Percentiles rank a stretch among this genome's conserved stretches.
Conservation (phyloP, 306 rosid genomes). For the Erythrophleum fordii region DNA sequence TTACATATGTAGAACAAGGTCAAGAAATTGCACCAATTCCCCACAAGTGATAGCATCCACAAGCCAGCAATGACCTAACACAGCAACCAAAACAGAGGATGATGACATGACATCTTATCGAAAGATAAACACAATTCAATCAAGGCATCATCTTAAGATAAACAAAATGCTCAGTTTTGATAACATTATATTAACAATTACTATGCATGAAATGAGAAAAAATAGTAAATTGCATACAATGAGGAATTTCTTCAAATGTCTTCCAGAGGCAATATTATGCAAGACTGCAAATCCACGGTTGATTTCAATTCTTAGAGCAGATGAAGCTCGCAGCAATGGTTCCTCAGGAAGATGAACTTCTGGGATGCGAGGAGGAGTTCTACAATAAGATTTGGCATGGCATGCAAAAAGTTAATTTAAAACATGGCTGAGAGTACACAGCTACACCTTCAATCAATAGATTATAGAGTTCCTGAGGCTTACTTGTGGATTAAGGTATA, state of each 20-base stretch:
- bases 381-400: slow-evolving; percentile 25
- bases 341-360: slow-evolving; percentile 61
- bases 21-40: slow-evolving; percentile 69
- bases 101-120: background rate
- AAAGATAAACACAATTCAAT: background rate
- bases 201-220: background rate
- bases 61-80: slow-evolving; percentile 64
- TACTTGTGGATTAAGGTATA: slow-evolving; percentile 67
- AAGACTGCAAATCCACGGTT: slow-evolving; percentile 53
- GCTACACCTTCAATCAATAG: background rate
- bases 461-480: slow-evolving; percentile 19
- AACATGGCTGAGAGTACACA: background rate
- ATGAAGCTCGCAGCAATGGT: slow-evolving; percentile 54
- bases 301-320: slow-evolving; percentile 55
- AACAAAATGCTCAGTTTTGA: background rate
- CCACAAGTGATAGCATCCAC: slow-evolving; percentile 66
- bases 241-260: slow-evolving; percentile 68
- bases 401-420: background rate
- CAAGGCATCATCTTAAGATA: background rate
- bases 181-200: background rate
- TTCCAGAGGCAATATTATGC: slow-evolving; percentile 58
- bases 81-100: background rate
- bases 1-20: slow-evolving; percentile 73
- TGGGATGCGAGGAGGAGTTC: slow-evolving; percentile 63
- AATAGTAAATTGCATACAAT: slow-evolving; percentile 41